Percentiles rank a stretch among this genome's conserved stretches.
phyloP scores from a whole-genome alignment of 441 rosid species.

The Croton laevigatus region DNA sequence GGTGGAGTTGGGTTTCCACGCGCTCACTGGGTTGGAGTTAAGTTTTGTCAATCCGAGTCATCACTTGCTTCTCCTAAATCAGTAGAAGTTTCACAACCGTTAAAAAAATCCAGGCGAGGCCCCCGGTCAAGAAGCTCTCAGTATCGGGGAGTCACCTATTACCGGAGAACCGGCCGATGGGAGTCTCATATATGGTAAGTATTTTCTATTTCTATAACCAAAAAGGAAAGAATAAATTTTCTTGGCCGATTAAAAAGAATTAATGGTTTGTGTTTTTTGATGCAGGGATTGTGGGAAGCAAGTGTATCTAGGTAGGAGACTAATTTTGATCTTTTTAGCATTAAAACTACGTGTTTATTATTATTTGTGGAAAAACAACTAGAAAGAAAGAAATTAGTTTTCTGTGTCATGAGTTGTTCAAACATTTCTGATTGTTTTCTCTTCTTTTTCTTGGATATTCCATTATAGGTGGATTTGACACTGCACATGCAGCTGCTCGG shows the following conservation, averaged over 20 bases:
- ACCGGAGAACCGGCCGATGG: slow-evolving; percentile 98
- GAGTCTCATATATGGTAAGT: slow-evolving; percentile 92
- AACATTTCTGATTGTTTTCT: slow-evolving; percentile 22
- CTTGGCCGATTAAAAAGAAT: slow-evolving; percentile 21
- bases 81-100: slow-evolving; percentile 56
- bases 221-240: not conserved
- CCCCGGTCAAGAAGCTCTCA: slow-evolving; percentile 97
- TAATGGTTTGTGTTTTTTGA: slow-evolving; percentile 15
- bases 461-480: slow-evolving; percentile 95
- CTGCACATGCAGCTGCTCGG: slow-evolving; percentile 99
- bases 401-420: slow-evolving; percentile 19
- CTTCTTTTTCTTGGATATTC: slow-evolving; percentile 13
- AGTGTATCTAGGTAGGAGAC: slow-evolving; percentile 78
- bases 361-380: not conserved
- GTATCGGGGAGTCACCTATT: slow-evolving; percentile 94
- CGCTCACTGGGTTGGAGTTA: slow-evolving; percentile 76
- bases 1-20: slow-evolving; percentile 44
- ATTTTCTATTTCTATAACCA: not conserved
- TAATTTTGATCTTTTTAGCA: not conserved
- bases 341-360: not conserved
- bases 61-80: slow-evolving; percentile 34
- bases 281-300: slow-evolving; percentile 99
- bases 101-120: slow-evolving; percentile 92
- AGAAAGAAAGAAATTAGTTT: not conserved
- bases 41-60: slow-evolving; percentile 77